Evolutionary conservation across 129 eudicot species (phyloP).

Genomic region (Saposhnikovia divaricata): DNA sequence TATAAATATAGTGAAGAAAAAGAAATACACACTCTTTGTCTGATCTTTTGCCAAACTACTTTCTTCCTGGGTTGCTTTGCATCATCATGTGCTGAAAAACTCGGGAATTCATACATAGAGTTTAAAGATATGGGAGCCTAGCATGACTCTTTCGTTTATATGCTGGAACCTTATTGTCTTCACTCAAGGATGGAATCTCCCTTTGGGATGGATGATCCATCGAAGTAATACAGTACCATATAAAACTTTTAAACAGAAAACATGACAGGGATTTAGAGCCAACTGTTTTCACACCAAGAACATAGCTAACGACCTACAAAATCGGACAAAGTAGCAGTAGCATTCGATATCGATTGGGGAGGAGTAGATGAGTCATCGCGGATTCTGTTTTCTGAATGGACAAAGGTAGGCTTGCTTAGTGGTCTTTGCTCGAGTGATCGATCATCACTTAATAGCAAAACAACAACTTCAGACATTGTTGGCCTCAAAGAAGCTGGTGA

Average conservation of each 20-base stretch:
- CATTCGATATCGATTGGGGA: conserved; percentile 20
- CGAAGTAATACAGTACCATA: neutral
- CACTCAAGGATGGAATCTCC: neutral
- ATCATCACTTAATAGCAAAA: conserved; percentile 9
- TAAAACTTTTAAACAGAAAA: neutral
- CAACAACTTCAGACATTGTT: conserved; percentile 10
- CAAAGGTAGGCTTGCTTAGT: conserved; percentile 3
- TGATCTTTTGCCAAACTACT: neutral
- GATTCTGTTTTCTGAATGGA: conserved; percentile 8
- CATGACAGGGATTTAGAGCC: neutral
- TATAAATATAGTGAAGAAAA: neutral
- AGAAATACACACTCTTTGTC: neutral
- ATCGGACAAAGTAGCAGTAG: conserved; percentile 22
- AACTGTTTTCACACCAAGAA: neutral
- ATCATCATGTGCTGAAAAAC: neutral
- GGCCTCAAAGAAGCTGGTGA: conserved; percentile 11
- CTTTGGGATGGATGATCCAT: neutral
- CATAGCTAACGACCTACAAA: conserved; percentile 24
- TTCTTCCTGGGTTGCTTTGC: neutral
- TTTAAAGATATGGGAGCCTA: neutral
- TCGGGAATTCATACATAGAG: neutral
- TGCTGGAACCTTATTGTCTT: neutral
- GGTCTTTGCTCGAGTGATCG: neutral
- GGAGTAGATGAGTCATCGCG: conserved; percentile 1
- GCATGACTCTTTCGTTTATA: neutral